Base-by-base conservation (phyloP, 2,329 filamentous ascomycete species). In the Botrytis galanthina region DNA sequence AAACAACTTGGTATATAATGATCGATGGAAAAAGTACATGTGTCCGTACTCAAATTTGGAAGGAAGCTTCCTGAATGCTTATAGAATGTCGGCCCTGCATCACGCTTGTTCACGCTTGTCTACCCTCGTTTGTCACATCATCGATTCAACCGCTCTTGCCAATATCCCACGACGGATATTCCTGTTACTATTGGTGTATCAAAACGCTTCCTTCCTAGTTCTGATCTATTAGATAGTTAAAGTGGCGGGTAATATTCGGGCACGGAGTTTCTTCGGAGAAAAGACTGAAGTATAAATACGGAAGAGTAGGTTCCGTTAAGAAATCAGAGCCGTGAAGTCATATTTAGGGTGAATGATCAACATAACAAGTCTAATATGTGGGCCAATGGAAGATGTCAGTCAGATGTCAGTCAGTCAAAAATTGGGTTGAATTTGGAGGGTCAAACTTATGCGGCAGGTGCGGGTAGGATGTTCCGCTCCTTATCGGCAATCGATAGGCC, bases 191-290 rank as follows among this genome's bases (percentile, higher is more conserved):
- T 70, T 70, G 67, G 51, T 32, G 51, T 60, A 22, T 42, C 37
- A 39, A 35, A 14, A 8, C 22, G 44, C 22, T 39, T 42, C 60
- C 22, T 48, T 18, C 51, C n/a, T 26, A 6, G 39, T 26, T 42
- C 54, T 37, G 46, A 61, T 35, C 29, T 32, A 32, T 39, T 10
- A n/a, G 35, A 37, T 10, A 22, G 22, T n/a, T 22, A 22, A 22
- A 46, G 26, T 4, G 26, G 2, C 32, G 69, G 69, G 32, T 66
- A 54, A 71, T 64, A 37, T 26, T 72, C 70, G 70, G 70, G 3
- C 0, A 12, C 18, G 68, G 68, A 14, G 18, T 14, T 46, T 61
- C 54, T 26, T 70, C 68, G 68, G 68, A 26, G 26, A 1, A 16
- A 70, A 20, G 7, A 46, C 7, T 22, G 29, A 32, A 42, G 16